Evolutionary conservation across 108 stramenopile species (phyloP).

Genomic region (Skeletonema costatum): DNA sequence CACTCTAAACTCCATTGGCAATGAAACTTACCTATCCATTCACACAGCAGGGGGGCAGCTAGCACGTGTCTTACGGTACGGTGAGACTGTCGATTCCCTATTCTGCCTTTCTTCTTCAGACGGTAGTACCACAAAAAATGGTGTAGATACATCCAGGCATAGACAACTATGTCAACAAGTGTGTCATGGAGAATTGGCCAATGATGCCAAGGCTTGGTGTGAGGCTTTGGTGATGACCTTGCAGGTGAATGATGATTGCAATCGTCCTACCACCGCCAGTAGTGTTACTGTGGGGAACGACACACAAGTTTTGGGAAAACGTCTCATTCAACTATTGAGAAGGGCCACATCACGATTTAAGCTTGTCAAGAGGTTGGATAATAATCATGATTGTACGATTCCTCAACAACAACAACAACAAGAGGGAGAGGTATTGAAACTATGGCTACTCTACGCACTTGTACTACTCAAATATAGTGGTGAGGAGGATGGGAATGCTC

Average conservation of each 20-base stretch:
- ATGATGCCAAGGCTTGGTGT: constrained; percentile 35
- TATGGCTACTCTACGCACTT: constrained; percentile 74
- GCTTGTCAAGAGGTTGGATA: constrained; percentile 4
- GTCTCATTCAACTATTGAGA: constrained; percentile 67
- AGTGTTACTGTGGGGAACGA: not conserved
- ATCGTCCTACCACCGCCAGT: not conserved
- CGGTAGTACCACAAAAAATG: not conserved
- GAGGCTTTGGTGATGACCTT: constrained; percentile 31
- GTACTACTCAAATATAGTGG: constrained; percentile 15
- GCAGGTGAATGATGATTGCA: not conserved
- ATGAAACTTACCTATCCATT: not conserved
- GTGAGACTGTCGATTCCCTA: constrained; percentile 69
- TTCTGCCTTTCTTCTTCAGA: constrained; percentile 45
- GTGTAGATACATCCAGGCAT: not conserved
- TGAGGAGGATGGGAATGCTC: not conserved
- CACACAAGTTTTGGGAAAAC: constrained; percentile 6
- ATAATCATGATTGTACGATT: not conserved
- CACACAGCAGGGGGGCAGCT: not conserved
- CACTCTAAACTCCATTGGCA: not conserved
- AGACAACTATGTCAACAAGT: constrained; percentile 14
- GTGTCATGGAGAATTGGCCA: constrained; percentile 12
- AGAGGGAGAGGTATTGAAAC: constrained; percentile 30
- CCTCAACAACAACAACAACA: not conserved
- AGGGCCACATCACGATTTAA: constrained; percentile 75
- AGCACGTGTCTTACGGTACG: constrained; percentile 64